Conservation (phyloP, 352 stramenopile species). For the Phytopythium aichiense region DNA sequence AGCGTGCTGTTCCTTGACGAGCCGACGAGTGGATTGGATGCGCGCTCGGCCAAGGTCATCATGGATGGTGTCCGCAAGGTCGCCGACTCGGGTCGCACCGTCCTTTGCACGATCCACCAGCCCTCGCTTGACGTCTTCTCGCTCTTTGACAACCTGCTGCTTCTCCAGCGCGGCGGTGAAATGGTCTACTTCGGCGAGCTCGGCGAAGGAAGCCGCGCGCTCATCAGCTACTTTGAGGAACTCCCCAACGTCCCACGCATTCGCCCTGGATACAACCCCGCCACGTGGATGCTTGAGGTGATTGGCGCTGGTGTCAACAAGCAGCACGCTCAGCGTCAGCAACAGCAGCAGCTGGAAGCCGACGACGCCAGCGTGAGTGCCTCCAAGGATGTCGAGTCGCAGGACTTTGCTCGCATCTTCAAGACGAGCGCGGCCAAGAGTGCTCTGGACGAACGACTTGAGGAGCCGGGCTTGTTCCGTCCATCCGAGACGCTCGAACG, state of each 20-base stretch:
- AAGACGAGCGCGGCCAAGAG: conserved; percentile 27
- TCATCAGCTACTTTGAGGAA: conserved; percentile 65
- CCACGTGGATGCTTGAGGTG: conserved; percentile 67
- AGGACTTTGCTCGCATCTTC: conserved; percentile 33
- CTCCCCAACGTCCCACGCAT: conserved; percentile 60
- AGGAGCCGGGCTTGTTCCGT: conserved; percentile 26
- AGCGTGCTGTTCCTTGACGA: conserved; percentile 90
- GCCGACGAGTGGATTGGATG: conserved; percentile 89
- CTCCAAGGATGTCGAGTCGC: not conserved
- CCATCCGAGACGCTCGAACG: conserved; percentile 16
- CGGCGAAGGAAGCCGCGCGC: conserved; percentile 16
- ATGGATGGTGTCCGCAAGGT: conserved; percentile 89
- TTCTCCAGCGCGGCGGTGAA: conserved; percentile 73
- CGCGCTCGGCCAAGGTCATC: conserved; percentile 79
- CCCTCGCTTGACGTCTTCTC: conserved; percentile 87
- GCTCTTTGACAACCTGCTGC: conserved; percentile 85
- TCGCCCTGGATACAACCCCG: conserved; percentile 62
- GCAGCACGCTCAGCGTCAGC: conserved; percentile 19
- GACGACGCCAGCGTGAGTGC: conserved; percentile 26
- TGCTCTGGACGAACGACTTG: conserved; percentile 21
- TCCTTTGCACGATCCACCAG: conserved; percentile 94
- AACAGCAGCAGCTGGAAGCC: conserved; percentile 9
- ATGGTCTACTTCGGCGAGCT: conserved; percentile 55
- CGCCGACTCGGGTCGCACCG: conserved; percentile 61
- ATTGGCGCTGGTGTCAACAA: conserved; percentile 46